phyloP scores from a whole-genome alignment of 1,139 yeast species.

The Hansenula anomala region DNA sequence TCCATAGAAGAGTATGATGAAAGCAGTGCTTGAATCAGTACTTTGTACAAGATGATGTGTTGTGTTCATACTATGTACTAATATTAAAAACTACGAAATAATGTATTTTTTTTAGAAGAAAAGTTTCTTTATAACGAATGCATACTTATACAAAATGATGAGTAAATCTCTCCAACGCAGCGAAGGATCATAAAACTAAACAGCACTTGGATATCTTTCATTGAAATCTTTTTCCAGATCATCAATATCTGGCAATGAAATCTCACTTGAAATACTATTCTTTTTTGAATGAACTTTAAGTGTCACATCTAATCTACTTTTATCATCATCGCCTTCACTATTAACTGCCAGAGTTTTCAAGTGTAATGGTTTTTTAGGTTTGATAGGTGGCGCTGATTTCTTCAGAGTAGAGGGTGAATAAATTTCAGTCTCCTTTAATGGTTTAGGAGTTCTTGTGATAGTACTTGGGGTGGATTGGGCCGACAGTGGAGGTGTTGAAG shows the following conservation, averaged over 20 bases:
- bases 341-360: slow-evolving; percentile 30
- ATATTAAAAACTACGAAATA: too few relatives aligned
- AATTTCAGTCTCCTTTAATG: background rate
- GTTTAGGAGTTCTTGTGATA: slow-evolving; percentile 15
- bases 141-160: background rate
- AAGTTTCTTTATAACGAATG: background rate
- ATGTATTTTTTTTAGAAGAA: background rate
- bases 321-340: slow-evolving; percentile 1
- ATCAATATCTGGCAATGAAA: slow-evolving; percentile 49
- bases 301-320: background rate
- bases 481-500: slow-evolving; percentile 22
- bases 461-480: slow-evolving; percentile 27
- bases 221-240: slow-evolving; percentile 51
- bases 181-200: too few relatives aligned
- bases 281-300: slow-evolving; percentile 22
- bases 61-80: too few relatives aligned
- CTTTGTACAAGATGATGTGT: too few relatives aligned
- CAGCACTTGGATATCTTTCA: slow-evolving; percentile 50
- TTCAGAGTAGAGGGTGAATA: slow-evolving; percentile 9
- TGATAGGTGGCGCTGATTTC: slow-evolving; percentile 46
- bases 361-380: slow-evolving; percentile 56
- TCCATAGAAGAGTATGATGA: slow-evolving; percentile 42
- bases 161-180: too few relatives aligned
- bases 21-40: slow-evolving; percentile 10
- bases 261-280: slow-evolving; percentile 36